Conservation (phyloP, 257 asterid species). For the Primulina huaijiensis region DNA sequence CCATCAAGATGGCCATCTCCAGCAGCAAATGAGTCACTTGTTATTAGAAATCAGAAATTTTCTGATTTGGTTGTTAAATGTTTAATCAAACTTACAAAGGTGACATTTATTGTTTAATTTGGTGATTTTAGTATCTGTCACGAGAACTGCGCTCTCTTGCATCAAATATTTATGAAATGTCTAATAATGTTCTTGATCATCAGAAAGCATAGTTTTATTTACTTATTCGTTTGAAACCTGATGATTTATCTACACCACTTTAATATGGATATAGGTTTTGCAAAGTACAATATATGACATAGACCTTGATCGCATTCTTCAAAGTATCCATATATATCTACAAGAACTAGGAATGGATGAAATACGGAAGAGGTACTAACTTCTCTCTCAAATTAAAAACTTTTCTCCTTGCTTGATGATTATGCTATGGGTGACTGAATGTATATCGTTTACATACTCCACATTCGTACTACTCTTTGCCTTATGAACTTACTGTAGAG, state of each 20-base stretch:
- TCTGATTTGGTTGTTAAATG: conserved; percentile 98
- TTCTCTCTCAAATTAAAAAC: background rate
- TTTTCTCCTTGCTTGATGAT: conserved; percentile 17
- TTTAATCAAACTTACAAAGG: conserved; percentile 97
- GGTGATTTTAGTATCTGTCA: background rate
- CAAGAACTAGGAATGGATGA: conserved; percentile 99
- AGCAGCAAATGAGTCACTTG: conserved; percentile 67
- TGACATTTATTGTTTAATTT: conserved; percentile 24
- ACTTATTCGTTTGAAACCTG: conserved; percentile 11
- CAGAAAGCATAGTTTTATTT: background rate
- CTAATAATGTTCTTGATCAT: background rate
- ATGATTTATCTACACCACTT: conserved; percentile 10
- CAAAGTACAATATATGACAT: conserved; percentile 91
- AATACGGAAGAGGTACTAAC: conserved; percentile 76
- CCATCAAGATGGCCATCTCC: conserved; percentile 99
- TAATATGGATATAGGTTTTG: conserved; percentile 59
- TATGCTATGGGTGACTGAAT: background rate
- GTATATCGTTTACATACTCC: conserved; percentile 7
- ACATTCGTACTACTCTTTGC: conserved; percentile 6
- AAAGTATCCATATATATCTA: conserved; percentile 89
- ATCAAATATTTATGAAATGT: conserved; percentile 3
- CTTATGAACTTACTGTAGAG: conserved; percentile 45
- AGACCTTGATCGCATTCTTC: conserved; percentile 94
- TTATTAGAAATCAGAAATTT: conserved; percentile 83
- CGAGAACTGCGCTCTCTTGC: background rate